Base-by-base conservation (phyloP, 208 protist species). In the Leishmania amazonensis region DNA sequence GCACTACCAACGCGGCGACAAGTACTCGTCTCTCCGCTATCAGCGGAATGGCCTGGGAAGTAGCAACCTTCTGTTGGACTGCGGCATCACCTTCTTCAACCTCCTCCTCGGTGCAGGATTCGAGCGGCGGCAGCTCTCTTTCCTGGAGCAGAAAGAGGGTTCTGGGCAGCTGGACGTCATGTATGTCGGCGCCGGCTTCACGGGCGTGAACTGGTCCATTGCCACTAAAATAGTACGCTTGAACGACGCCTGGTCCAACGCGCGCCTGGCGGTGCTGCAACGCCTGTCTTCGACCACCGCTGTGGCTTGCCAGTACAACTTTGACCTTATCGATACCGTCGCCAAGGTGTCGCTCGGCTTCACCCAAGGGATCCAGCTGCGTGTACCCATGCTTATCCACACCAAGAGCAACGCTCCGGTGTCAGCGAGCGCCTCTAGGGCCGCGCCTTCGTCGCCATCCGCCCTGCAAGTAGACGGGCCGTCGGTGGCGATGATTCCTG, bases 1-100 rank as follows among this genome's bases (percentile, higher is more conserved):
- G 40, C 82, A 92, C 76, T 97, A 96, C 85, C 87, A 93, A 68
- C 89, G 88, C 57, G 85, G 83, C 51, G 94, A 97, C 76, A 94
- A 96, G 78, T 97, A 96, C 84, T 89, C 87, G 42, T 80, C 87
- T 28, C 70, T 91, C 24, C 85, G 87, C 15, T 95, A 94, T 68
- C 92, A 96, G 83, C 90, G 91, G 60, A 97, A 97, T 79, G 92
- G 93, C 51, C 87, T 97, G 54, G 94, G 94, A 31, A 96, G 93
- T 80, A 97, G 91, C 85, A 93, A 96, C 75, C 84, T 96, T 9
- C 81, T 94, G n/a, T 88, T 97, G 19, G 93, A 96, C 84, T 94
- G 87, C 57, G 94, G 94, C 78, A 92, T 90, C 40, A 92, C 88
- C 15, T 97, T 96, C 76, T 91, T 95, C 60, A 96, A 97, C 86